phyloP scores from a whole-genome alignment of 768 basidiomycete genomes.

The Kwoniella dejecticola region DNA sequence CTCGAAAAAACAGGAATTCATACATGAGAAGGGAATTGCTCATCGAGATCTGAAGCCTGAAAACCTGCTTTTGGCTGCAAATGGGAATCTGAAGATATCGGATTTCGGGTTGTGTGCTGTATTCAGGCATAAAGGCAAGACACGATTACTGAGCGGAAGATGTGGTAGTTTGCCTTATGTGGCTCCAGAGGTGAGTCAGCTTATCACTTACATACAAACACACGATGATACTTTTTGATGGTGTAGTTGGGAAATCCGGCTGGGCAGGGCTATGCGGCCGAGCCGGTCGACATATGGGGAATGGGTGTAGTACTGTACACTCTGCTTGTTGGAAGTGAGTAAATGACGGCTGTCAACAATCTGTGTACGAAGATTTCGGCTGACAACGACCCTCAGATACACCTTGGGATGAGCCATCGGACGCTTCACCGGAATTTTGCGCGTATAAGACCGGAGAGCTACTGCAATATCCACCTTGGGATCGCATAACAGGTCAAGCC shows the following conservation, averaged over 20 bases:
- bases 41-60: conserved; percentile 98
- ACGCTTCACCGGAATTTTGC: conserved; percentile 73
- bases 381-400: conserved; percentile 65
- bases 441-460: conserved; percentile 74
- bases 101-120: conserved; percentile 95
- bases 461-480: conserved; percentile 78
- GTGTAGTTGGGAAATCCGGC: conserved; percentile 63
- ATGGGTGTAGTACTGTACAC: conserved; percentile 93
- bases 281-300: conserved; percentile 95
- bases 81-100: conserved; percentile 84
- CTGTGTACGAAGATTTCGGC: neutral
- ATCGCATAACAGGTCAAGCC: conserved; percentile 62
- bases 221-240: neutral
- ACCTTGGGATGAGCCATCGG: conserved; percentile 94
- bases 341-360: neutral
- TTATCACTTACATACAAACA: neutral
- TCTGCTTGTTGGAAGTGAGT: conserved; percentile 79
- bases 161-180: conserved; percentile 94
- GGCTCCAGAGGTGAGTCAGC: conserved; percentile 75
- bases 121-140: conserved; percentile 83
- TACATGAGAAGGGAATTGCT: conserved; percentile 86
- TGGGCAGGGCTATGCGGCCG: conserved; percentile 74
- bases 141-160: conserved; percentile 71
- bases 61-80: conserved; percentile 81
- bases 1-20: conserved; percentile 68